phyloP scores from a whole-genome alignment of 805 yeast species.

The Metschnikowia santaceciliae region DNA sequence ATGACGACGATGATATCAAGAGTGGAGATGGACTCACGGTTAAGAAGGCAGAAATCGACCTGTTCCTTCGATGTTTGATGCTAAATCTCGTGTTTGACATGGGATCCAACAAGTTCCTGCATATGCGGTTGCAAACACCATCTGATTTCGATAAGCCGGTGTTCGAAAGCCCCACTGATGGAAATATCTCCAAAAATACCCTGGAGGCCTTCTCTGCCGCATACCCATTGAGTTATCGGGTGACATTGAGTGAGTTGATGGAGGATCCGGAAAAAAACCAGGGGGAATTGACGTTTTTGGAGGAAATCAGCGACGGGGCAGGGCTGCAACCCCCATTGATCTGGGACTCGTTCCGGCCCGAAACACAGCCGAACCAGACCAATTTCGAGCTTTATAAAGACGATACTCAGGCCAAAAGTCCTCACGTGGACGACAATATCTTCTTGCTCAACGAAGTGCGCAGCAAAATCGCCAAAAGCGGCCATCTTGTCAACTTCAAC shows the following conservation, averaged over 20 bases:
- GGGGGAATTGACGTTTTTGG: constrained; percentile 33
- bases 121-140: constrained; percentile 14
- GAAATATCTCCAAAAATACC: constrained; percentile 16
- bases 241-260: constrained; percentile 34
- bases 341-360: constrained; percentile 34
- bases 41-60: constrained; percentile 26
- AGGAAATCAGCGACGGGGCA: constrained; percentile 27
- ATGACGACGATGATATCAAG: constrained; percentile 33
- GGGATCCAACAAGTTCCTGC: constrained; percentile 23
- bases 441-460: constrained; percentile 26
- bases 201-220: constrained; percentile 20
- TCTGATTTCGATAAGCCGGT: constrained; percentile 8
- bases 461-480: constrained; percentile 31
- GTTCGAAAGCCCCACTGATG: constrained; percentile 11
- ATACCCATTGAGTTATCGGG: constrained; percentile 32
- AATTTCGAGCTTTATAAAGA: constrained; percentile 20
- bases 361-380: constrained; percentile 14
- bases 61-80: constrained; percentile 36
- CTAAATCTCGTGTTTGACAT: constrained; percentile 39
- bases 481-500: constrained; percentile 42
- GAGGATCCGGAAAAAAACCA: constrained; percentile 23
- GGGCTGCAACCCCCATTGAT: not conserved
- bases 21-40: constrained; percentile 29
- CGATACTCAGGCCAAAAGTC: constrained; percentile 6
- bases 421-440: constrained; percentile 17